These are phyloP conservation scores for Leishmania aethiopica DNA, from an alignment of 208 protist genomes.

Conservation along the genomic window DNA sequence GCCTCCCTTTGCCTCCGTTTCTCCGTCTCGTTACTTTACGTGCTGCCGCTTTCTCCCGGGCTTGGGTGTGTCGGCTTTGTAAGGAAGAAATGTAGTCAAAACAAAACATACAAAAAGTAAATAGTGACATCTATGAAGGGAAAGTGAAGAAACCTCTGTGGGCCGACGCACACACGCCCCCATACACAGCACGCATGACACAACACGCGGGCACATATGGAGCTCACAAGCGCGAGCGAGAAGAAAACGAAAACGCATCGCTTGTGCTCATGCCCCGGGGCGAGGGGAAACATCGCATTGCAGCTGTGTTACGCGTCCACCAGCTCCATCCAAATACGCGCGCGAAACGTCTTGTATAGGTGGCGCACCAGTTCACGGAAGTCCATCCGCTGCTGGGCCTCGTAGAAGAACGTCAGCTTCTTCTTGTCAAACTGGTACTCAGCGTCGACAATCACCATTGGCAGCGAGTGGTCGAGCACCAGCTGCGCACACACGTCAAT, in stretches of 20 bases:
- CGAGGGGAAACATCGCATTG: background rate
- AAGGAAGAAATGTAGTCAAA: constrained; percentile 1
- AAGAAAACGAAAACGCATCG: background rate
- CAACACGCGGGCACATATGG: background rate
- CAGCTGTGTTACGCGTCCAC: constrained; percentile 44
- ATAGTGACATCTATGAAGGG: background rate
- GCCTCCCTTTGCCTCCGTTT: background rate
- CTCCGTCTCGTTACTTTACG: background rate
- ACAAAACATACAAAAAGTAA: background rate
- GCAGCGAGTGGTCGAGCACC: constrained; percentile 81
- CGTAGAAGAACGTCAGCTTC: constrained; percentile 93
- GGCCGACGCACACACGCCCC: background rate
- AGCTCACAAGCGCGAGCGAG: background rate
- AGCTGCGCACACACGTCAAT: constrained; percentile 81
- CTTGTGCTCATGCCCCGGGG: background rate
- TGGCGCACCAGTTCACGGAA: constrained; percentile 89
- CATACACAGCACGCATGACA: background rate
- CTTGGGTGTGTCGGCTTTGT: background rate
- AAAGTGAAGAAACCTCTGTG: background rate
- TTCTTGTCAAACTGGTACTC: constrained; percentile 94
- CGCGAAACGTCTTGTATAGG: constrained; percentile 89
- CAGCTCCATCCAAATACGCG: constrained; percentile 91
- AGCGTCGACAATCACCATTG: constrained; percentile 90
- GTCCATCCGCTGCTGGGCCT: constrained; percentile 87
- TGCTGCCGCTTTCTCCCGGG: background rate